Evolutionary conservation across 2,329 filamentous ascomycete genomes (phyloP), one percentile per base, ranked within the genome.

Genomic region (Lizonia empirigonia): DNA sequence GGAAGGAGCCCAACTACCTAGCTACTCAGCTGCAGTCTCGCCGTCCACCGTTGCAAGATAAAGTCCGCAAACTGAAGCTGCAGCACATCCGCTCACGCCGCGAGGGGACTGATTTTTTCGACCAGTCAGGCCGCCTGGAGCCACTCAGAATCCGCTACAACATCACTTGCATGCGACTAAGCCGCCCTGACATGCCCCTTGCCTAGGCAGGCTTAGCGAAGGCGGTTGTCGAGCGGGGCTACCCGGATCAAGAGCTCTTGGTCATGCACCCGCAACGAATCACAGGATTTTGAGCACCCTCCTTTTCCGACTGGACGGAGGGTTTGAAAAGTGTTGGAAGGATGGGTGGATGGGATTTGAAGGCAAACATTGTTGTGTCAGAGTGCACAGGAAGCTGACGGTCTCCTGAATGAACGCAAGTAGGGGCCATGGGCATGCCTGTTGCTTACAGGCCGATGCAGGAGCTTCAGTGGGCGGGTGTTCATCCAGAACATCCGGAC

Each of bases 171-270:
- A 61, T 60, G 49, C 42, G 47, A 55, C 57, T 60, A 56, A 44
- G 23, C 38, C 37, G 51, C 56, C 49, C 51, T 60, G 53, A 45
- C 39, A 50, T 53, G 2, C 16, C 16, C 46, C 29, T 36, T 30
- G 44, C 24, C 27, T 27, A 52, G 36, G 40, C 32, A 15, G 40
- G 52, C 35, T 49, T 60, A 44, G 44, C 7, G 6, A n/a, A 22
- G 52, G 50, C 56, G 52, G 52, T 50, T 59, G 56, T 52, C 56
- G 50, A 50, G 56, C 60, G 60, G 60, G 56, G 60, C 60, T 63
- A 56, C 56, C 60, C 60, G 58, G 53, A 42, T 49, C 40, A 39
- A 40, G 41, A 53, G 41, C 38, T 34, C 52, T 42, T 42, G 51
- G 44, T 46, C 48, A 34, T 24, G 49, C 23, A 20, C 40, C 44